Evolutionary conservation across 768 basidiomycete species (phyloP), one percentile per base, ranked within the genome.

Genomic region (Stropharia rugosoannulata): DNA sequence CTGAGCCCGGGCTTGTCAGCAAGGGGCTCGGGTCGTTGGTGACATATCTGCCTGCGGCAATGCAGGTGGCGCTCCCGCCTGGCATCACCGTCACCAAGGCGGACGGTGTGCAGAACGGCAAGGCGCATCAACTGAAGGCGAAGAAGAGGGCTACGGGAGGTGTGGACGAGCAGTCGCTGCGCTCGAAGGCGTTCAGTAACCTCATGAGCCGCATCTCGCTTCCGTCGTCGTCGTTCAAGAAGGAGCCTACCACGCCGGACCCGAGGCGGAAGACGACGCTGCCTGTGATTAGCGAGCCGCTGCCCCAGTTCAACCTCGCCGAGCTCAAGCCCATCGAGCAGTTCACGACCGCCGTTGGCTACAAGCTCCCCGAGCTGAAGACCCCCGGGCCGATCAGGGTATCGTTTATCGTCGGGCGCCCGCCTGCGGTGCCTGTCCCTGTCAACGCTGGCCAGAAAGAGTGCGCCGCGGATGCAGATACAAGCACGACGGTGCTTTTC

Each of bases 131-230:
- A 36, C 38, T 38, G 40, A 51, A 40, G 19, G 19, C 37, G 5
- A 49, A 49, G 36, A 44, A 32, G 15, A 44, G 49, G 5, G 12
- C 41, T 16, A n/a, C 40, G 1, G 32, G 43, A 13, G 51, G 25
- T 15, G 37, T 25, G 7, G 36, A 43, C 16, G 60, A 59, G 40
- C 60, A 59, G 15, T 35, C 55, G 13, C 55, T 60, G 15, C 62
- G 54, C 39, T 48, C 57, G 18, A 63, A 54, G 40, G 57, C 60
- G 11, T 60, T 65, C 27, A 56, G 64, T 22, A 61, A 60, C 27
- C 62, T 63, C 47, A 60, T 65, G 29, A 50, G 60, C 32, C 64
- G 60, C 19, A 59, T 65, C 5, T 63, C 64, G 16, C 40, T 63
- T 16, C 64, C 59, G 36, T 59, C 62, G 12, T 51, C 54, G 36